phyloP scores from a whole-genome alignment of 495 filamentous ascomycete genomes.

The Cercophora newfieldiana region DNA sequence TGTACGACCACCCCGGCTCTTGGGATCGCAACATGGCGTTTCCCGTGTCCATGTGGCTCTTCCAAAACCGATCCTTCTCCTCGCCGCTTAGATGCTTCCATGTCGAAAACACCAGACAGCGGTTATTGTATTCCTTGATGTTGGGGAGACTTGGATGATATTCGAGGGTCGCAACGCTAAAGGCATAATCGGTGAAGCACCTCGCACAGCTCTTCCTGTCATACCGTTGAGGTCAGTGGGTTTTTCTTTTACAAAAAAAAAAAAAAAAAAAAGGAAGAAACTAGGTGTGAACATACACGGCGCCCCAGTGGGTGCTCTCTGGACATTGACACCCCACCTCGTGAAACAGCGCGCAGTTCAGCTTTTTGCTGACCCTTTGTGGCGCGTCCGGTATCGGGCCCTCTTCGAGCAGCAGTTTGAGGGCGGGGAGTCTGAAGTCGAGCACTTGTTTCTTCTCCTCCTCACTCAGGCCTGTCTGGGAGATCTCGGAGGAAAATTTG shows the following conservation, averaged over 20 bases:
- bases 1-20: constrained; percentile 1
- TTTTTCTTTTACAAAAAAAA: too few relatives aligned
- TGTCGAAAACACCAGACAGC: constrained; percentile 1
- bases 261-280: background rate
- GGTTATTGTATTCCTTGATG: background rate
- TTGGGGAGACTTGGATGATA: background rate
- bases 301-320: background rate
- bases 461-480: background rate
- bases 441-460: background rate
- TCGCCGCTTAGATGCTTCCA: constrained; percentile 6
- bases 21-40: background rate
- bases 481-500: background rate
- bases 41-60: background rate
- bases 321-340: constrained; percentile 5
- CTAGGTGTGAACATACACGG: background rate
- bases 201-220: constrained; percentile 4
- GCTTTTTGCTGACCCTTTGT: background rate
- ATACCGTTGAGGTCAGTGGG: background rate
- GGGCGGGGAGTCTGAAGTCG: background rate
- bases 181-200: constrained; percentile 4
- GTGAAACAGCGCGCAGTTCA: constrained; percentile 1
- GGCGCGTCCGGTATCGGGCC: background rate
- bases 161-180: background rate
- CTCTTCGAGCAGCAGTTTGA: background rate
- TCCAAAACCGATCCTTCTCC: constrained; percentile 1